Evolutionary conservation across 306 rosid genomes (phyloP).

Genomic region (Glycine latifolia): DNA sequence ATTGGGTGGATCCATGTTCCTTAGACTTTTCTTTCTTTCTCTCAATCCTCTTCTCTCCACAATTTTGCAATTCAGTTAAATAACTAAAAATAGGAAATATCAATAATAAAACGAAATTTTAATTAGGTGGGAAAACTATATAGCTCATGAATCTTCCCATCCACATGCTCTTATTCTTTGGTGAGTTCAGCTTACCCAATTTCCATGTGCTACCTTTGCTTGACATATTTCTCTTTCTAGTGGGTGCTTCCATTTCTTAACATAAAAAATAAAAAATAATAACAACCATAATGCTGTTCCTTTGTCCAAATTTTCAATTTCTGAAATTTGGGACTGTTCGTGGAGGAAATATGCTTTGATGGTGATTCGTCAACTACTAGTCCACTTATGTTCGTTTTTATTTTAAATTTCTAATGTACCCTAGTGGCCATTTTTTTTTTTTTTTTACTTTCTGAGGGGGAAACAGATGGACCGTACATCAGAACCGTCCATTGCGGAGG

Average conservation of each 20-base stretch:
- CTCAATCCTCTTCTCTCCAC: not conserved
- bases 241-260: not conserved
- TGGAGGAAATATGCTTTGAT: slow-evolving; percentile 58
- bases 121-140: not conserved
- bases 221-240: slow-evolving; percentile 48
- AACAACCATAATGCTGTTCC: not conserved
- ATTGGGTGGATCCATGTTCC: slow-evolving; percentile 72
- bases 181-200: slow-evolving; percentile 54
- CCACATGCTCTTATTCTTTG: slow-evolving; percentile 66
- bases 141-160: slow-evolving; percentile 55
- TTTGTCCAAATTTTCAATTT: not conserved
- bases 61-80: not conserved
- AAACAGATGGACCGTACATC: slow-evolving; percentile 45
- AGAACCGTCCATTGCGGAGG: slow-evolving; percentile 58
- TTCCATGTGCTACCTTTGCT: slow-evolving; percentile 68
- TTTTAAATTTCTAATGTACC: not conserved
- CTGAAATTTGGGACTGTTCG: not conserved
- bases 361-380: slow-evolving; percentile 73
- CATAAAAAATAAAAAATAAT: not conserved
- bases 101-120: not conserved
- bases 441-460: not conserved
- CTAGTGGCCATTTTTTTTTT: slow-evolving; percentile 29
- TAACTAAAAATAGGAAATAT: slow-evolving; percentile 1
- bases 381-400: slow-evolving; percentile 43
- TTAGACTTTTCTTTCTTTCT: not conserved